Evolutionary conservation across 805 yeast species (phyloP).

Genomic region (Candida morakotiae): DNA sequence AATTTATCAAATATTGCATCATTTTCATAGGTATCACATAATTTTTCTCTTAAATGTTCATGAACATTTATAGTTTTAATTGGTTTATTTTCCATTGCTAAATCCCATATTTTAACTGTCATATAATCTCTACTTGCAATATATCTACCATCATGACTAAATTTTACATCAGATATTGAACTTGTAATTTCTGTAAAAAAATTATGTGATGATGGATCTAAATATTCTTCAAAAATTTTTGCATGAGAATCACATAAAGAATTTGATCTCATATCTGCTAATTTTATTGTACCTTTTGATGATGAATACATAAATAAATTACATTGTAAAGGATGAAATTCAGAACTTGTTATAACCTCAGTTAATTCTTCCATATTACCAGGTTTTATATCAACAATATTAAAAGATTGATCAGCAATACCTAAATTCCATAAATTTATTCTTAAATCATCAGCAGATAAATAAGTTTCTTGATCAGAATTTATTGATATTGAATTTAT

Average conservation of each 20-base stretch:
- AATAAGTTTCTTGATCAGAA: constrained; percentile 92
- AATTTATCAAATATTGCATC: constrained; percentile 98
- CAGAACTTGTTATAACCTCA: constrained; percentile 95
- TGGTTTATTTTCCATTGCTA: constrained; percentile 94
- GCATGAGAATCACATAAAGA: constrained; percentile 91
- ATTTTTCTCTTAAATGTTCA: constrained; percentile 86
- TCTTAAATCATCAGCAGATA: constrained; percentile 90
- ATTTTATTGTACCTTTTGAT: constrained; percentile 90
- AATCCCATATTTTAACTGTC: constrained; percentile 98
- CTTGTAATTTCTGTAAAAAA: constrained; percentile 97
- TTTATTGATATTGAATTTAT: constrained; percentile 93
- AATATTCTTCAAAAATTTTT: constrained; percentile 83
- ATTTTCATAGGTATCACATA: constrained; percentile 96
- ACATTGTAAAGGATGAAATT: constrained; percentile 91
- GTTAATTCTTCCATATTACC: constrained; percentile 98
- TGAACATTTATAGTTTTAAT: constrained; percentile 92
- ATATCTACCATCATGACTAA: constrained; percentile 87
- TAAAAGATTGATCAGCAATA: constrained; percentile 91
- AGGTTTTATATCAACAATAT: constrained; percentile 96
- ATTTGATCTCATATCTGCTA: constrained; percentile 94
- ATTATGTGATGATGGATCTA: constrained; percentile 89
- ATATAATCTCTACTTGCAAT: constrained; percentile 96
- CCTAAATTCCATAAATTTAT: constrained; percentile 94
- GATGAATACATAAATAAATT: constrained; percentile 93
- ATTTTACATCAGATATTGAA: constrained; percentile 89